Evolutionary conservation across 805 yeast genomes (phyloP), one percentile per base, ranked within the genome.

Genomic region (Saccharomycopsis fermentans): DNA sequence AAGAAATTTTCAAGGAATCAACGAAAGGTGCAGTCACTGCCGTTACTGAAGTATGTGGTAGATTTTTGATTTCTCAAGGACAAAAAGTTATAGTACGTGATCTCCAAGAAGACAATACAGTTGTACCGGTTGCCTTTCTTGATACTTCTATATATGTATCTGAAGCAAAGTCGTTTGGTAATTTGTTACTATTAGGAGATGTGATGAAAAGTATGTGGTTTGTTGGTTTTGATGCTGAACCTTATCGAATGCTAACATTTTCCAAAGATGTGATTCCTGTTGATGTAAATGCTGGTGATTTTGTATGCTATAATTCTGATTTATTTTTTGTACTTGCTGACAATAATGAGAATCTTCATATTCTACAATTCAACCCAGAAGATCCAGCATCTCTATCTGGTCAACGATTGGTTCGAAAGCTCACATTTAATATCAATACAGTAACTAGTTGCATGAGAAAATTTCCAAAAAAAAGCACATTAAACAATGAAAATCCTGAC

Each of bases 211-310:
- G 90, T 64, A 76, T 89, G 3, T 83, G 90, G 75, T 75, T 94
- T 58, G 83, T 84, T 32, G 97, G 97, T 1, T 91, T 90, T 71
- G 96, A 90, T 69, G 92, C 95, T 1, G 97, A 92, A 66, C 99
- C 99, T 0, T 91, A 88, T 69, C 74, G 97, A 63, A 83, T 92
- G 84, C 75, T 90, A 17, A 70, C 79, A 59, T 70, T 94, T 55
- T 91, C 96, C 8, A 87, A 86, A 67, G 96, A 91, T 68, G 75
- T 80, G 21, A 77, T 80, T 27, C 70, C 77, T 19, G 73, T 86
- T 51, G 86, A 83, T 65, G 85, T 87, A 0, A 75, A 78, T 51
- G 77, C 85, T 60, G 81, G 87, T n/a, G 97, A 91, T 61, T 90
- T 91, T 67, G 70, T 88, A 27, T 81, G 83, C 16, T 78, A 82